Evolutionary conservation across 2,329 filamentous ascomycete species (phyloP).

Genomic region (Diaporthe sp.): DNA sequence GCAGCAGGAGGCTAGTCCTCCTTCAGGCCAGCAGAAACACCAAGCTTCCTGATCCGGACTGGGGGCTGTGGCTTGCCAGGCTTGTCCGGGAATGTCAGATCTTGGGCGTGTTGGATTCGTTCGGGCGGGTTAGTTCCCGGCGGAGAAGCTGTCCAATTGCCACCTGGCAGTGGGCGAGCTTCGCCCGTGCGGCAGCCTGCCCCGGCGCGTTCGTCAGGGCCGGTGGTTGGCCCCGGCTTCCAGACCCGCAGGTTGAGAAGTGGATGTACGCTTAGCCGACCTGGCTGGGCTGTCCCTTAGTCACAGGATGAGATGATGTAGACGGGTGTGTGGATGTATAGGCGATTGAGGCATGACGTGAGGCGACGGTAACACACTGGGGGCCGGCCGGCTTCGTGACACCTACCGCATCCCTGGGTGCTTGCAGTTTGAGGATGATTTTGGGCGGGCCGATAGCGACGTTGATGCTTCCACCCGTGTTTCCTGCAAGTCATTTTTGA

Average conservation of each 20-base stretch:
- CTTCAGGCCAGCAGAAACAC: slow-evolving; percentile 24
- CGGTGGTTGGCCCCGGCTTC: slow-evolving; percentile 15
- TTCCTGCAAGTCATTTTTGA: slow-evolving; percentile 30
- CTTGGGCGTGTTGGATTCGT: slow-evolving; percentile 23
- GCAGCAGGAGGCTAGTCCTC: slow-evolving; percentile 9
- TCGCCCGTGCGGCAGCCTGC: slow-evolving; percentile 4
- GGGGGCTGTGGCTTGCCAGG: slow-evolving; percentile 9
- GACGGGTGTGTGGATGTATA: background rate
- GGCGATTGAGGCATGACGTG: slow-evolving; percentile 7
- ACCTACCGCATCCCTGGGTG: slow-evolving; percentile 25
- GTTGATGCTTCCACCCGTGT: slow-evolving; percentile 21
- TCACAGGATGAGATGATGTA: slow-evolving; percentile 11
- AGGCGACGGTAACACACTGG: slow-evolving; percentile 11
- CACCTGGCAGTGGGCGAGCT: background rate
- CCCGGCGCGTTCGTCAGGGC: slow-evolving; percentile 8
- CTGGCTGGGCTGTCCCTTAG: background rate
- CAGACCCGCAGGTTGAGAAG: slow-evolving; percentile 8
- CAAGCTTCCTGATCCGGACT: slow-evolving; percentile 21
- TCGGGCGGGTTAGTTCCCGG: slow-evolving; percentile 23
- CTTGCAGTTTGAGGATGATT: background rate
- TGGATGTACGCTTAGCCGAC: background rate
- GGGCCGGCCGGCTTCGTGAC: slow-evolving; percentile 25
- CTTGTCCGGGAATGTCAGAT: slow-evolving; percentile 14
- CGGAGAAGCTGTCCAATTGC: slow-evolving; percentile 8
- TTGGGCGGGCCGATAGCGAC: slow-evolving; percentile 23